phyloP scores from a whole-genome alignment of 2,329 filamentous ascomycete genomes.

The Alternaria tenuissima region DNA sequence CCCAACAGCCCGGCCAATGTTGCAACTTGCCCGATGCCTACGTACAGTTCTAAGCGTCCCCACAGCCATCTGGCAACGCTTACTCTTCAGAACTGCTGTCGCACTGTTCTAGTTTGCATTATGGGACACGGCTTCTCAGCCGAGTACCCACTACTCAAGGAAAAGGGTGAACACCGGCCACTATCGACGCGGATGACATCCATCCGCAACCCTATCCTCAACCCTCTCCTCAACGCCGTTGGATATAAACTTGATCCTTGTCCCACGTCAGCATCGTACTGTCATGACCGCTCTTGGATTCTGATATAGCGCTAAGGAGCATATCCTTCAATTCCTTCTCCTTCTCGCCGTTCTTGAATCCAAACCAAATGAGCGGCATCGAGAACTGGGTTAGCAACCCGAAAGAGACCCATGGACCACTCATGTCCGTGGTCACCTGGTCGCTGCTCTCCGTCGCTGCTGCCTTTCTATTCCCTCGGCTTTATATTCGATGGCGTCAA shows the following conservation, averaged over 20 bases:
- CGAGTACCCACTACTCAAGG: conserved; percentile 6
- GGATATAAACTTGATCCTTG: conserved; percentile 14
- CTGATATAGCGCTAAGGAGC: not conserved
- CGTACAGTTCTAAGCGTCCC: conserved; percentile 8
- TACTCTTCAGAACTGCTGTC: not conserved
- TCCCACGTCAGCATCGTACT: conserved; percentile 6
- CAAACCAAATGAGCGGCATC: no score
- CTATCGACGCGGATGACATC: not conserved
- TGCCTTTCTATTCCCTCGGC: no score
- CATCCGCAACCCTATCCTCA: no score
- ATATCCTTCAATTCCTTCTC: no score
- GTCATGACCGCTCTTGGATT: not conserved
- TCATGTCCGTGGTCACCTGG: no score
- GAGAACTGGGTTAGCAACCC: no score
- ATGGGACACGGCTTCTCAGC: conserved; percentile 2
- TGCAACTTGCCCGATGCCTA: not conserved
- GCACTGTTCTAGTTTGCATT: conserved; percentile 3
- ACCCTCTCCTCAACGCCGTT: conserved; percentile 3
- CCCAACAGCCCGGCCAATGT: conserved; percentile 5
- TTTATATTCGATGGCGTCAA: no score
- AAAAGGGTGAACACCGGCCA: conserved; percentile 12
- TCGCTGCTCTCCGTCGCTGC: no score
- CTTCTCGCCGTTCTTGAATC: no score
- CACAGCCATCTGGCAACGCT: conserved; percentile 5
- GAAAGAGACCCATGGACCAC: no score